Evolutionary conservation across 345 rosid genomes (phyloP).

Genomic region (Rhodomyrtus tomentosa): DNA sequence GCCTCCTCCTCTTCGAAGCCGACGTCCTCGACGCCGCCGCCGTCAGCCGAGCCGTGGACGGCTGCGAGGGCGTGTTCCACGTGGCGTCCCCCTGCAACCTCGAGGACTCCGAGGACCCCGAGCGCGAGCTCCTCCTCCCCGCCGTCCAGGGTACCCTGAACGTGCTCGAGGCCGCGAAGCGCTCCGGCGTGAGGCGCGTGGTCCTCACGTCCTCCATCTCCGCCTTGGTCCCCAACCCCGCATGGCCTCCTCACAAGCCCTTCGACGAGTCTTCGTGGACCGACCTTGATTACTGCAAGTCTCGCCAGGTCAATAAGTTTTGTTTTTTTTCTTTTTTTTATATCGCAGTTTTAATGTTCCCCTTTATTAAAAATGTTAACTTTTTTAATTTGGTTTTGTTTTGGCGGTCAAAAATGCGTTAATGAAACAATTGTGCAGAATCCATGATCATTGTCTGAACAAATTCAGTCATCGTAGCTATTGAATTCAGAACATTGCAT

Average conservation of each 20-base stretch:
- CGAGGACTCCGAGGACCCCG: slow-evolving; percentile 52
- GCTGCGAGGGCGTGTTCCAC: slow-evolving; percentile 77
- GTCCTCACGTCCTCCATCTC: slow-evolving; percentile 77
- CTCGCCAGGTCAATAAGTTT: slow-evolving; percentile 23
- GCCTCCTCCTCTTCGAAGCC: slow-evolving; percentile 42
- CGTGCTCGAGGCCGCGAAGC: slow-evolving; percentile 51
- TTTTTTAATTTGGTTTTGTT: neutral
- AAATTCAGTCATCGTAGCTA: neutral
- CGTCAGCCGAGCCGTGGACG: slow-evolving; percentile 39
- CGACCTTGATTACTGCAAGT: slow-evolving; percentile 61
- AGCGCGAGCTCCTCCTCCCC: slow-evolving; percentile 51
- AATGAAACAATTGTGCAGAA: neutral
- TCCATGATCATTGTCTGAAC: neutral
- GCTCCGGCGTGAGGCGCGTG: slow-evolving; percentile 52
- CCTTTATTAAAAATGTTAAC: neutral
- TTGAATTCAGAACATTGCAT: neutral
- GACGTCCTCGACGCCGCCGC: slow-evolving; percentile 52
- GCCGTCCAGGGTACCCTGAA: slow-evolving; percentile 76
- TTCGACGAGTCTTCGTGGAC: slow-evolving; percentile 81
- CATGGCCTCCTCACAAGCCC: slow-evolving; percentile 33
- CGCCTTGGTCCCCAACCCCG: slow-evolving; percentile 62
- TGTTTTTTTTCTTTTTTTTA: neutral
- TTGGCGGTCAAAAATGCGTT: neutral
- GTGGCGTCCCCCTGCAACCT: slow-evolving; percentile 85
- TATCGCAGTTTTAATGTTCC: neutral